Conservation (phyloP, 2,329 filamentous ascomycete species). For the Chaetomiaceae sp. region DNA sequence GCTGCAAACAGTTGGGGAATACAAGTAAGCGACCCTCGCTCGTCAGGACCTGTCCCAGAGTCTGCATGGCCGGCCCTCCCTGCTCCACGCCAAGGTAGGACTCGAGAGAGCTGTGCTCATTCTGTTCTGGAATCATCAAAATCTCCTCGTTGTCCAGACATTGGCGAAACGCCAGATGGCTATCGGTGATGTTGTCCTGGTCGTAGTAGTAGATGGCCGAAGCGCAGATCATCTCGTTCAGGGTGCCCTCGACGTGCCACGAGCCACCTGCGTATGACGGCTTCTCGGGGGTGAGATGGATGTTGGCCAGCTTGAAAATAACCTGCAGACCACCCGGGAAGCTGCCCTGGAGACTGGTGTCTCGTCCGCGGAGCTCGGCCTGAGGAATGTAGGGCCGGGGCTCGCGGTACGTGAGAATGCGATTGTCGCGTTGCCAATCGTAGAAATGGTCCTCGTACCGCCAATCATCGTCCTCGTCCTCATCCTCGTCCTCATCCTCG, state of each 20-base stretch:
- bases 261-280: conserved; percentile 49
- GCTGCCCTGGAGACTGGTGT: not conserved
- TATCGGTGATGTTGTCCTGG: conserved; percentile 54
- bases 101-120: conserved; percentile 34
- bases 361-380: not conserved
- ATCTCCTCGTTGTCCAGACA: conserved; percentile 31
- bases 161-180: conserved; percentile 48
- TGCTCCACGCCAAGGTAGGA: conserved; percentile 36
- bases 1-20: conserved; percentile 53
- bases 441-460: conserved; percentile 13
- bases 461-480: conserved; percentile 8
- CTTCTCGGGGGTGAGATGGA: conserved; percentile 56
- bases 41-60: conserved; percentile 46
- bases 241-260: conserved; percentile 53
- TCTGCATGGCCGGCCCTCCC: conserved; percentile 35
- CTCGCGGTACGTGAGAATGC: conserved; percentile 23
- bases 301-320: conserved; percentile 59
- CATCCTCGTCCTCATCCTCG: not conserved
- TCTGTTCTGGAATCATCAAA: conserved; percentile 31
- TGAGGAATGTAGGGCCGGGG: conserved; percentile 10
- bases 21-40: conserved; percentile 46
- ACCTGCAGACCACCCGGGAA: conserved; percentile 45
- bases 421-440: conserved; percentile 16
- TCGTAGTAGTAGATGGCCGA: conserved; percentile 61
- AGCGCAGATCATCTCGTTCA: conserved; percentile 61